These are phyloP conservation scores for Phialophora verrucosa DNA, from an alignment of 2,329 filamentous ascomycete species.

Conservation along the genomic window DNA sequence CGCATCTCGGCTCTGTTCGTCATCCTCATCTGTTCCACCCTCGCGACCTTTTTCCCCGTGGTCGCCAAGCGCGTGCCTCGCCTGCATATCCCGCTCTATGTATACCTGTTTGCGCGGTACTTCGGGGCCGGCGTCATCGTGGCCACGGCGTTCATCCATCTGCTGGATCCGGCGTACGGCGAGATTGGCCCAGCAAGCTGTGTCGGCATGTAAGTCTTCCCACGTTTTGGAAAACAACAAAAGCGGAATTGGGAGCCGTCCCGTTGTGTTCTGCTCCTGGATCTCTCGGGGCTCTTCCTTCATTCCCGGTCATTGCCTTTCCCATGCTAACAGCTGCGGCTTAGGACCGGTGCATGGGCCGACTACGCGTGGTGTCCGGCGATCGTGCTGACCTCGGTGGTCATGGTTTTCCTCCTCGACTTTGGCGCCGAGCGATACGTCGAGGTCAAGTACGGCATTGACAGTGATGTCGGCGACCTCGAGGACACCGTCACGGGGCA, in stretches of 20 bases:
- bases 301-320: not conserved
- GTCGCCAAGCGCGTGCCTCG: constrained; percentile 48
- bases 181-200: constrained; percentile 57
- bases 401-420: constrained; percentile 61
- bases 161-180: constrained; percentile 53
- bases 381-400: constrained; percentile 56
- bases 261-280: too few relatives aligned
- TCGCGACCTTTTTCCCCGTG: constrained; percentile 55
- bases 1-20: constrained; percentile 55
- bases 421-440: constrained; percentile 59
- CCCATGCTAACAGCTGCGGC: not conserved
- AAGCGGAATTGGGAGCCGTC: too few relatives aligned
- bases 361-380: constrained; percentile 56
- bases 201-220: constrained; percentile 50
- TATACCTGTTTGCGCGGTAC: constrained; percentile 56
- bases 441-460: constrained; percentile 54
- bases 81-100: constrained; percentile 50
- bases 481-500: constrained; percentile 34
- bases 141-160: constrained; percentile 56
- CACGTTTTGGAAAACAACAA: not conserved
- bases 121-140: constrained; percentile 57
- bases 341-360: constrained; percentile 56
- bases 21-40: constrained; percentile 50
- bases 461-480: constrained; percentile 34
- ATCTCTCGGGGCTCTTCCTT: too few relatives aligned